These are phyloP conservation scores for Pezicula rhizophila DNA, from an alignment of 2,329 filamentous ascomycete species.

Conservation along the genomic window DNA sequence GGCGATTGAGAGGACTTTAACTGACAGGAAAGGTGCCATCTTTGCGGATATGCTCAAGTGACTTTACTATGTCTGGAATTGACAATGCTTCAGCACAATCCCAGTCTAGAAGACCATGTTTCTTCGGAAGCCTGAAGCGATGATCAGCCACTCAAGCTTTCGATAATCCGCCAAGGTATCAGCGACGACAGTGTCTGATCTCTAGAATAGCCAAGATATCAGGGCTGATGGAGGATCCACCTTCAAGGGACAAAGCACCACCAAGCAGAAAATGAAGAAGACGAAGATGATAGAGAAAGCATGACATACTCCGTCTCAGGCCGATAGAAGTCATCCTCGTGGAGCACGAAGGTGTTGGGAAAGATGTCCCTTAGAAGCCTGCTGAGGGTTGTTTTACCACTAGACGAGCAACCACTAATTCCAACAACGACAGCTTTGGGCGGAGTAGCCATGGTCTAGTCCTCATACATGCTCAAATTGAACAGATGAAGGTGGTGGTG, in stretches of 20 bases:
- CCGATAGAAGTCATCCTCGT: constrained; percentile 94
- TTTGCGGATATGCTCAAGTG: constrained; percentile 64
- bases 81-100: constrained; percentile 79
- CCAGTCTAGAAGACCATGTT: constrained; percentile 73
- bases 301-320: constrained; percentile 62
- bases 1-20: constrained; percentile 20
- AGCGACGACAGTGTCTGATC: no score
- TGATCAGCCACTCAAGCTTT: constrained; percentile 1
- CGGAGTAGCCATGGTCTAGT: not conserved
- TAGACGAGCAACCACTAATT: constrained; percentile 85
- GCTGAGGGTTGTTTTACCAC: constrained; percentile 90
- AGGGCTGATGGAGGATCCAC: not conserved
- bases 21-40: constrained; percentile 61
- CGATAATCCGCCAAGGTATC: no score
- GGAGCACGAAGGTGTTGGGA: constrained; percentile 72
- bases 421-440: constrained; percentile 56
- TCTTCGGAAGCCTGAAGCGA: constrained; percentile 44
- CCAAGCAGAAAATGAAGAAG: not conserved
- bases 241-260: no score
- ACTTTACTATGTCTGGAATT: constrained; percentile 58
- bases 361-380: constrained; percentile 80
- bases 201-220: not conserved
- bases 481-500: not conserved
- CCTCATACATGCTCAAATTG: not conserved
- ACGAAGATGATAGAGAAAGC: not conserved